Evolutionary conservation across 768 basidiomycete species (phyloP), one percentile per base, ranked within the genome.

Genomic region (Leccinum disarticulatum): DNA sequence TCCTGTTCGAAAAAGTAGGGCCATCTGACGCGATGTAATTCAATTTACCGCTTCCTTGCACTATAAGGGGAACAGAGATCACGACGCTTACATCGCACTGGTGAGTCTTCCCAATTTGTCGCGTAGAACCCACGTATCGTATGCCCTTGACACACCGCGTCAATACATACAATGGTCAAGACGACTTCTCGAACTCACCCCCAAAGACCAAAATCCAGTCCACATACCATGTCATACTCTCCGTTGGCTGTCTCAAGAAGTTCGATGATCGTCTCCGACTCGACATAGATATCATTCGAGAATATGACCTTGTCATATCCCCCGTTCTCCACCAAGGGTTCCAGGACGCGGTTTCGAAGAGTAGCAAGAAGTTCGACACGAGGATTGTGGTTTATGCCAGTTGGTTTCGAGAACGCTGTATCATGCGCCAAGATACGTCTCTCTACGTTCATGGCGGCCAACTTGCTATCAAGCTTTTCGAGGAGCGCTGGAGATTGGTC

Each of bases 181-280:
- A 6, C n/a, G n/a, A 22, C 22, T 74, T 43, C 66, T 61, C 30
- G 63, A 35, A 35, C 70, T 41, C 52, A 75, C 74, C 74, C 74
- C 6, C 64, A 77, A 31, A 68, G 59, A 14, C 56, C 56, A 41
- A 77, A 76, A 64, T 81, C 79, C 61, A 79, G 64, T 4, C 72
- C 78, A 56, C 79, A 80, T 11, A 69, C 78, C 71, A 80, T 75
- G 59, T 80, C 80, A 54, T 76, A 78, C 25, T 74, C 70, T 11
- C 76, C 77, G 27, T 70, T 69, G 15, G 64, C 63, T 5, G 78
- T 78, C 28, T 73, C 59, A 17, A 80, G 59, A 27, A 80, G 70
- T 59, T 80, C 77, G 17, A 79, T 56, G 8, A 80, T 61, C 22
- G 70, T 68, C 61, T 79, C 76, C 6, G 77, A 76, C 36, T 76